Evolutionary conservation across 805 yeast species (phyloP).

Genomic region (Monosporozyma aerobia): DNA sequence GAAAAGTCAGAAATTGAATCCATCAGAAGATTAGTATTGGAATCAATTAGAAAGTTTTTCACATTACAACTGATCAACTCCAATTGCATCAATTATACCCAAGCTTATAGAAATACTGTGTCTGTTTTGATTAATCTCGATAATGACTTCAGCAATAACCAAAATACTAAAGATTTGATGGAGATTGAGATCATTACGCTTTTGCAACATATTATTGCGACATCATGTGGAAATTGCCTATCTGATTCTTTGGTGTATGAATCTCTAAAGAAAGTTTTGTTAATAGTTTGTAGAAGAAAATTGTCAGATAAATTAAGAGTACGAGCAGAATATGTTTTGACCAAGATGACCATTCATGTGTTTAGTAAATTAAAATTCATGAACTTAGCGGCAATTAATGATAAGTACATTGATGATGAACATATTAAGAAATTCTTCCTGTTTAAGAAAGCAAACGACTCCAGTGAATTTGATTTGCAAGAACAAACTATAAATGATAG

Average conservation of each 20-base stretch:
- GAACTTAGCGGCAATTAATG: conserved; percentile 6
- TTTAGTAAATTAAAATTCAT: conserved; percentile 51
- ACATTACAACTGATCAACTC: conserved; percentile 54
- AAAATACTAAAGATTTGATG: conserved; percentile 83
- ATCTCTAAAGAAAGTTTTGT: conserved; percentile 80
- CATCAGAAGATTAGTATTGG: conserved; percentile 49
- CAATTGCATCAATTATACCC: conserved; percentile 52
- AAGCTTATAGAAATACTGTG: conserved; percentile 36
- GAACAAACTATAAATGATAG: neutral
- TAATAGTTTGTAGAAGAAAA: conserved; percentile 84
- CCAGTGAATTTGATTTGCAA: conserved; percentile 7
- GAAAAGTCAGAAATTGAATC: neutral
- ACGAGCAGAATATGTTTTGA: conserved; percentile 78
- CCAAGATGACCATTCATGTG: conserved; percentile 56
- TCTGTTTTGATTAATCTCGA: conserved; percentile 80
- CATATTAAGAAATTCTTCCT: conserved; percentile 4
- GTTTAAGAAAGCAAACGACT: neutral
- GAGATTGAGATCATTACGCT: conserved; percentile 74
- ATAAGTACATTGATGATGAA: conserved; percentile 17
- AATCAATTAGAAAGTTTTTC: conserved; percentile 65
- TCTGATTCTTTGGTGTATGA: conserved; percentile 80
- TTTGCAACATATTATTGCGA: conserved; percentile 55
- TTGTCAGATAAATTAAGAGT: conserved; percentile 81
- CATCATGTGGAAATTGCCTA: conserved; percentile 53
- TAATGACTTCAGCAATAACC: conserved; percentile 85